These are phyloP conservation scores for Daldinia sp. DNA, from an alignment of 2,329 filamentous ascomycete species.

Conservation along the genomic window DNA sequence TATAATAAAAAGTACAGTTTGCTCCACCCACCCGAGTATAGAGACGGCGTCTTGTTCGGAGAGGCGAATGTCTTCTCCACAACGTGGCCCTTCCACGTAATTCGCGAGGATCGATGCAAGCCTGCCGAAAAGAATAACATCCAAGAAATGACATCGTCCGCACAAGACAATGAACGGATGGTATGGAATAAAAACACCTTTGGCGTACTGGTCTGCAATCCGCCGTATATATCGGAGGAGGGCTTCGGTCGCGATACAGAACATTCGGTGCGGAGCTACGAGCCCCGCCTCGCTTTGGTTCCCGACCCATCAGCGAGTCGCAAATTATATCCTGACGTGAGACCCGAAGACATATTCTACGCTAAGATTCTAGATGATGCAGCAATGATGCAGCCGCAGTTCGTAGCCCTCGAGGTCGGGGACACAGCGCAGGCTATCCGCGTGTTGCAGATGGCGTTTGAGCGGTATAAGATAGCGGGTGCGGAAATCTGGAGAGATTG, in stretches of 20 bases:
- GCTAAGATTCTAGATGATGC: constrained; percentile 71
- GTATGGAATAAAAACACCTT: constrained; percentile 40
- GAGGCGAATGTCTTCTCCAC: constrained; percentile 64
- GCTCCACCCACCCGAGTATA: constrained; percentile 21
- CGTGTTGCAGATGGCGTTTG: constrained; percentile 66
- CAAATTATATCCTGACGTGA: constrained; percentile 22
- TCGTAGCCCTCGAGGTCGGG: constrained; percentile 78
- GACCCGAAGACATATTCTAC: constrained; percentile 73
- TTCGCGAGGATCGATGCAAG: too few species aligned
- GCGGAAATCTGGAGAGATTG: constrained; percentile 81
- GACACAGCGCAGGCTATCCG: constrained; percentile 75
- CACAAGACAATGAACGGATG: background rate
- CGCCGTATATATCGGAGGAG: constrained; percentile 83
- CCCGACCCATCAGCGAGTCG: constrained; percentile 50
- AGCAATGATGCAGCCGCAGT: constrained; percentile 59
- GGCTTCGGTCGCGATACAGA: constrained; percentile 73
- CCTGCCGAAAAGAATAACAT: too few species aligned
- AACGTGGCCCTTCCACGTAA: background rate
- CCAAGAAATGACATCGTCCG: too few species aligned
- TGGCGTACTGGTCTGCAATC: constrained; percentile 86
- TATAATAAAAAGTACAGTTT: constrained; percentile 58
- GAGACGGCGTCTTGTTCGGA: constrained; percentile 56
- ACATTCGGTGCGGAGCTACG: constrained; percentile 82
- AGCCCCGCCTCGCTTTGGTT: constrained; percentile 85
- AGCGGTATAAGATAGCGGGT: constrained; percentile 49